Evolutionary conservation across 2,329 filamentous ascomycete genomes (phyloP).

Genomic region (Botrytis fragariae): DNA sequence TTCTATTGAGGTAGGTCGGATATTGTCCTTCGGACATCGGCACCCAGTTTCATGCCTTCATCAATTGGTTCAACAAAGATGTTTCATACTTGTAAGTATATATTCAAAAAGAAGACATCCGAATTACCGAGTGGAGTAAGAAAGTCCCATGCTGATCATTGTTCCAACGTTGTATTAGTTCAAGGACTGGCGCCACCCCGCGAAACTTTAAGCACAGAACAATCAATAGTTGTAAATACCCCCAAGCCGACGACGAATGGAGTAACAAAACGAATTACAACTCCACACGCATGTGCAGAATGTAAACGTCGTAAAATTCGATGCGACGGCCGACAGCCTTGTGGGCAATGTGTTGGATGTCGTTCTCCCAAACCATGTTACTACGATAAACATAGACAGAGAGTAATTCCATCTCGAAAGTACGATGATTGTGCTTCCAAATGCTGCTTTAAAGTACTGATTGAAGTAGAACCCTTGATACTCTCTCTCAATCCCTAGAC

Average conservation of each 20-base stretch:
- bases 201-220: conserved; percentile 28
- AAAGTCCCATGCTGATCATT: conserved; percentile 16
- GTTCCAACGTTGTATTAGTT: conserved; percentile 27
- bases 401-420: conserved; percentile 76
- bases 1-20: conserved; percentile 1
- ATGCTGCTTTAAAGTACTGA: conserved; percentile 28
- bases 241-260: conserved; percentile 39
- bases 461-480: conserved; percentile 53
- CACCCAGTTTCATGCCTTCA: conserved; percentile 32
- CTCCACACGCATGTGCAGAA: conserved; percentile 67
- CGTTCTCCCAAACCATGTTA: conserved; percentile 75
- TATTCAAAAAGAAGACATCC: not conserved
- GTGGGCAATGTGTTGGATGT: conserved; percentile 79
- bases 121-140: conserved; percentile 14
- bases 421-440: conserved; percentile 41
- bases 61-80: conserved; percentile 35
- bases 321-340: conserved; percentile 78
- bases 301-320: conserved; percentile 81
- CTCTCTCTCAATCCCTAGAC: conserved; percentile 62
- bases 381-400: conserved; percentile 76
- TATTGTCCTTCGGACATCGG: conserved; percentile 14
- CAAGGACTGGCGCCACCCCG: conserved; percentile 37
- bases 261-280: conserved; percentile 52
- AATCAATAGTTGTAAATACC: conserved; percentile 27
- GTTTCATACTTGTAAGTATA: conserved; percentile 39